phyloP scores from a whole-genome alignment of 2,329 filamentous ascomycete species.

The Coniochaeta sp. region DNA sequence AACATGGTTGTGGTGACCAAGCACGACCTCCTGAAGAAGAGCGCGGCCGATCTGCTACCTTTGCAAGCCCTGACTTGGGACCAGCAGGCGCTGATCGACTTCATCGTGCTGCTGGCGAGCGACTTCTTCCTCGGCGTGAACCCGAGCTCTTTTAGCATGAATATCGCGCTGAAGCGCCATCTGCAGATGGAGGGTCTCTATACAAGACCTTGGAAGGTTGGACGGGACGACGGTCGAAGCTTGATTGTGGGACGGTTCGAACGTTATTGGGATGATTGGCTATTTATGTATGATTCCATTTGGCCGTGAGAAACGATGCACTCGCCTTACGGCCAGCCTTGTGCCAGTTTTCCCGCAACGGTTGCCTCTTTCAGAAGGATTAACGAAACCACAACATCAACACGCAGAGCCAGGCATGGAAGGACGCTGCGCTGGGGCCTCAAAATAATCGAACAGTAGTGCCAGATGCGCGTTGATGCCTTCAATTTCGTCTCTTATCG shows the following conservation, averaged over 20 bases:
- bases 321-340: too few species aligned
- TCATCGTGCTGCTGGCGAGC: constrained; percentile 29
- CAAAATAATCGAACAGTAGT: too few species aligned
- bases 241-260: constrained; percentile 36
- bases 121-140: constrained; percentile 36
- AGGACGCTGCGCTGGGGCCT: too few species aligned
- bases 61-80: constrained; percentile 33
- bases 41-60: constrained; percentile 20
- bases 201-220: constrained; percentile 35
- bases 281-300: constrained; percentile 39
- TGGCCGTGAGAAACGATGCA: too few species aligned
- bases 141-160: constrained; percentile 41
- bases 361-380: too few species aligned
- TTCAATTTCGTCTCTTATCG: too few species aligned
- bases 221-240: constrained; percentile 31
- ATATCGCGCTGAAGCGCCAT: constrained; percentile 37
- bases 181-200: constrained; percentile 30
- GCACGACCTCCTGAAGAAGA: constrained; percentile 23
- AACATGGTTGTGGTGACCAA: constrained; percentile 31
- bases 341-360: too few species aligned
- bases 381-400: too few species aligned
- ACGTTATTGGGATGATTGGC: constrained; percentile 39
- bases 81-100: constrained; percentile 36
- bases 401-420: too few species aligned
- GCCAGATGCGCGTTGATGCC: too few species aligned